Conservation (phyloP, 306 rosid species). For the Trifolium repens region DNA sequence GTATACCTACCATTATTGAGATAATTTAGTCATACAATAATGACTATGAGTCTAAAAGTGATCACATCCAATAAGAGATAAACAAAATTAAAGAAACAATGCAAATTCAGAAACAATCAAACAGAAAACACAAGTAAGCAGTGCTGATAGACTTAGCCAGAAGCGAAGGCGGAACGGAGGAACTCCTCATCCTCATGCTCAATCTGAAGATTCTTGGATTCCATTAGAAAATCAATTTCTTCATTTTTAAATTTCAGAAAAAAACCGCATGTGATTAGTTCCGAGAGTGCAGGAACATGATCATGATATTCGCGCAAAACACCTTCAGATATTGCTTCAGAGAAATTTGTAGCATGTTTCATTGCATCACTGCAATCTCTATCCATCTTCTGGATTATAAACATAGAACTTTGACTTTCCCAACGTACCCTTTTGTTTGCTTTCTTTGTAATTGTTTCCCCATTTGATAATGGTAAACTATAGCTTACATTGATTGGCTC, state of each 20-base stretch:
- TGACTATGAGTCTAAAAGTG: neutral
- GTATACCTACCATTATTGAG: too few relatives aligned
- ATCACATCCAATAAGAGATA: too few relatives aligned
- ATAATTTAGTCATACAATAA: neutral
- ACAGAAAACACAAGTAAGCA: neutral
- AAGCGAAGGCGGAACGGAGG: slow-evolving; percentile 51
- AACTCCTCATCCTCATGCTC: slow-evolving; percentile 70
- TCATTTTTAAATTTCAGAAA: slow-evolving; percentile 59
- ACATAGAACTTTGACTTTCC: slow-evolving; percentile 32
- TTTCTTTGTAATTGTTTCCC: slow-evolving; percentile 33
- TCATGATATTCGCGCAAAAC: slow-evolving; percentile 59
- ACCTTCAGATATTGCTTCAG: slow-evolving; percentile 55
- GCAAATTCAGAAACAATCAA: neutral
- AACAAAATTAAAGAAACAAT: neutral
- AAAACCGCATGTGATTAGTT: slow-evolving; percentile 62
- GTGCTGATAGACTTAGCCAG: slow-evolving; percentile 11
- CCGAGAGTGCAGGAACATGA: slow-evolving; percentile 54
- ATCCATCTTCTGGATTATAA: slow-evolving; percentile 53
- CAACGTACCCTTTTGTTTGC: neutral
- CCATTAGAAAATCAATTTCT: slow-evolving; percentile 62
- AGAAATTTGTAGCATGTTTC: slow-evolving; percentile 46
- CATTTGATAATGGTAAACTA: slow-evolving; percentile 48
- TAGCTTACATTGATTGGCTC: slow-evolving; percentile 48
- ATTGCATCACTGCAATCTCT: slow-evolving; percentile 41
- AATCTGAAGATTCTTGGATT: slow-evolving; percentile 64